Percentiles rank a stretch among this genome's conserved stretches.
Conservation (phyloP, 805 yeast genomes). For the Komagataella phaffii region DNA sequence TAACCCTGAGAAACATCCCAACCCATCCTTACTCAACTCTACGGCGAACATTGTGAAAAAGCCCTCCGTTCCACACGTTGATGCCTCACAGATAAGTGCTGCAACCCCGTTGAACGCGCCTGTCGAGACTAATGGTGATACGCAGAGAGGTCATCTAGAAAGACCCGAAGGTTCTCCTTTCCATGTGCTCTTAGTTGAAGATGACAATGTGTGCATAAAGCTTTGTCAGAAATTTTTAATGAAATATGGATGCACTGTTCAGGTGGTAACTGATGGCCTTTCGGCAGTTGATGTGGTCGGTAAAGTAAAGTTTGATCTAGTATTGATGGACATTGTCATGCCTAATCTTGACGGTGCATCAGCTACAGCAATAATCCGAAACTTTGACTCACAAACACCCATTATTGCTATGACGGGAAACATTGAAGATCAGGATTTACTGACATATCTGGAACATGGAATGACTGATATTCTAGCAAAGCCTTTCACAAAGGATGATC, state of each 20-base stretch:
- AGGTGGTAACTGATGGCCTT: slow-evolving; percentile 85
- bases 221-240: slow-evolving; percentile 70
- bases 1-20: not conserved
- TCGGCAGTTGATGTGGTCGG: slow-evolving; percentile 73
- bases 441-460: slow-evolving; percentile 72
- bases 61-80: not conserved
- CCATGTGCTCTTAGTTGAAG: slow-evolving; percentile 69
- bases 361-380: slow-evolving; percentile 80
- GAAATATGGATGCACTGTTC: slow-evolving; percentile 86
- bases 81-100: not conserved
- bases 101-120: not conserved
- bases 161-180: slow-evolving; percentile 26
- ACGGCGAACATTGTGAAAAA: not conserved
- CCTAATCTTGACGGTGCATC: slow-evolving; percentile 83
- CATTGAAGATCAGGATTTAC: slow-evolving; percentile 69
- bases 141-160: slow-evolving; percentile 1
- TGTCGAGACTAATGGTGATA: not conserved
- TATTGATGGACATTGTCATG: slow-evolving; percentile 82
- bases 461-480: slow-evolving; percentile 89
- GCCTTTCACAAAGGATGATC: slow-evolving; percentile 83
- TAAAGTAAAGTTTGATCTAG: slow-evolving; percentile 59
- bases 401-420: slow-evolving; percentile 93
- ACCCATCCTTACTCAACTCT: not conserved
- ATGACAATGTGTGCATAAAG: slow-evolving; percentile 71
- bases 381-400: slow-evolving; percentile 76